Percentiles rank a stretch among this genome's conserved stretches.
These are phyloP conservation scores for Coemansia interrupta DNA, from an alignment of 192 early-diverging fungal species.

Conservation along the genomic window DNA sequence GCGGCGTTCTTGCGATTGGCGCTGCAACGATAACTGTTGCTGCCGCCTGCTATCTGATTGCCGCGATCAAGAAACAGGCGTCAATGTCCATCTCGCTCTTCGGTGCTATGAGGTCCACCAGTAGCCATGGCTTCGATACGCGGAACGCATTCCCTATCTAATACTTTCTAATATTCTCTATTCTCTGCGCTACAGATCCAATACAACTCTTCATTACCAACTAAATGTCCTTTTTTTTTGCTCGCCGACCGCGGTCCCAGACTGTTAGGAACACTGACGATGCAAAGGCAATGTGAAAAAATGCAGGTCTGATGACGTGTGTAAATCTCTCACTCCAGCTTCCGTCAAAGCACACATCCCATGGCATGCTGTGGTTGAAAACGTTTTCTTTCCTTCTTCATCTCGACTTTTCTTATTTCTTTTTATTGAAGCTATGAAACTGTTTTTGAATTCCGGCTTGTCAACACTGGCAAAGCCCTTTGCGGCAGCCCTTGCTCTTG, in stretches of 20 bases:
- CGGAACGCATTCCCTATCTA: constrained; percentile 25
- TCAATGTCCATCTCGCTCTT: constrained; percentile 36
- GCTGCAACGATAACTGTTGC: constrained; percentile 44
- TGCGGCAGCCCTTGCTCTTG: constrained; percentile 23
- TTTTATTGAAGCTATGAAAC: constrained; percentile 4
- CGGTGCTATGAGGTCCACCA: constrained; percentile 32
- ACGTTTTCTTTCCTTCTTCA: background rate
- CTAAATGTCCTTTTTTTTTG: no score
- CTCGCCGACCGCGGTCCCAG: no score
- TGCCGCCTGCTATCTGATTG: constrained; percentile 41
- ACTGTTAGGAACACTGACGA: no score
- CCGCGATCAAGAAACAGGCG: constrained; percentile 48
- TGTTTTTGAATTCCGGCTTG: constrained; percentile 3
- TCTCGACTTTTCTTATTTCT: constrained; percentile 3
- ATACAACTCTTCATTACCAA: no score
- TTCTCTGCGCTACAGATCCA: no score
- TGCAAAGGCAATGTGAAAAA: no score
- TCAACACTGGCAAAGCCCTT: constrained; percentile 2
- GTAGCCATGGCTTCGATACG: constrained; percentile 29
- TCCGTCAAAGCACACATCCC: no score
- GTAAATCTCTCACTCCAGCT: no score
- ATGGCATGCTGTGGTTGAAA: background rate
- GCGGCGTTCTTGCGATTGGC: constrained; percentile 45
- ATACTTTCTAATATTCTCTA: no score
- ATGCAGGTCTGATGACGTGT: no score